Base-by-base conservation (phyloP, 805 yeast genomes). In the Spathaspora sp. region DNA sequence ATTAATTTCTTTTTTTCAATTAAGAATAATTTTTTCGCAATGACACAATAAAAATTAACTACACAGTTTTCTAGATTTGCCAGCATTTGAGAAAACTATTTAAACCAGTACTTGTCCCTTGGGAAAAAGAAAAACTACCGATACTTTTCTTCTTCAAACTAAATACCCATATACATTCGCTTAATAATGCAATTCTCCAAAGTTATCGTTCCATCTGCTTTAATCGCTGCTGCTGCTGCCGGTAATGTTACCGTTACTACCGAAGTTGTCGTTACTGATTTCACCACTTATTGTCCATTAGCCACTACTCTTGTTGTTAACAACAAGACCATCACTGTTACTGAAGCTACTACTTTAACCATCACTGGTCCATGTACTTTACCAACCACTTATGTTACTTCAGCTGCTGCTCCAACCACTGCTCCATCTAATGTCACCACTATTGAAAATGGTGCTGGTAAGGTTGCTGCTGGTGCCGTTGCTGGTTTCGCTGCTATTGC, bases 291-390 rank as follows among this genome's bases (percentile, higher is more conserved):
- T 86, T 88, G 96, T 74, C 96, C 96, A 69, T 74, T 65, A 57
- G 72, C 96, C 49, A 89, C 96, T 61, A 72, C 79, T 54, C 63
- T 88, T 54, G 77, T 75, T 57, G 81, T 83, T 70, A 85, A 83
- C 80, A 78, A 78, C 77, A 67, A 68, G 68, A 86, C 93, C 66
- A 79, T 82, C 82, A 82, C 87, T 59, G 90, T 86, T 66, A 82
- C 92, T 55, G 85, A 70, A 63, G 83, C 93, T 55, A 86, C 93
- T 69, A 88, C 96, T 60, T 72, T 89, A 63, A 88, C 94, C 69
- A 79, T 88, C 81, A 86, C 96, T 64, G 86, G 89, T 79, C 92
- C 92, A 68, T 89, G 96, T 79, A 87, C 93, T 66, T 64, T 83
- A 64, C 78, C 83, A 66, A 70, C 76, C 72, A 72, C 75, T 60